Evolutionary conservation across 2,329 filamentous ascomycete species (phyloP).

Genomic region (Lasiodiplodia hormozganensis): DNA sequence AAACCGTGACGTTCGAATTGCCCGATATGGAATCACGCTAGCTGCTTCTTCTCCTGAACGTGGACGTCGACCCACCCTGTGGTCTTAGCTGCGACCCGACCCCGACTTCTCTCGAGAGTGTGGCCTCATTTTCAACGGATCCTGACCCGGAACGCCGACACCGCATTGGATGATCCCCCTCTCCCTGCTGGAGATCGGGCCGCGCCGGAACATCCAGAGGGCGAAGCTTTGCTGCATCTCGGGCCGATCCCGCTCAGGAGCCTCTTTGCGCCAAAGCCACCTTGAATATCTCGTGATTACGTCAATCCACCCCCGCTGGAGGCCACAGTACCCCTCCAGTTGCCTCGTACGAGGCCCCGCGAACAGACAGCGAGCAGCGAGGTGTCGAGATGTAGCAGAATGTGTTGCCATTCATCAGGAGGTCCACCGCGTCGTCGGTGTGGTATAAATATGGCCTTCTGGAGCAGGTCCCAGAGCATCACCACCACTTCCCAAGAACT

Average conservation of each 20-base stretch:
- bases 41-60: neutral
- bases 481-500: neutral
- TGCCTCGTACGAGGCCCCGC: conserved; percentile 15
- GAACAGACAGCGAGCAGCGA: conserved; percentile 4
- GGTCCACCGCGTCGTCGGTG: neutral
- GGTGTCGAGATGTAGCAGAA: neutral
- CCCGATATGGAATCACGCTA: neutral
- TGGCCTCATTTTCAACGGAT: conserved; percentile 22
- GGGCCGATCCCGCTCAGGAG: conserved; percentile 14
- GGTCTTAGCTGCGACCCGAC: neutral
- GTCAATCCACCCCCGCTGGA: conserved; percentile 9
- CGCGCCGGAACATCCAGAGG: neutral
- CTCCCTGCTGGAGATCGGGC: conserved; percentile 16
- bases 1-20: neutral
- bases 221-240: conserved; percentile 8
- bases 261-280: neutral
- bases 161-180: conserved; percentile 14
- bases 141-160: neutral
- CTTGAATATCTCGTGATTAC: conserved; percentile 14
- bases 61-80: neutral
- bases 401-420: neutral
- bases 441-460: neutral
- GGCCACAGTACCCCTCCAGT: neutral
- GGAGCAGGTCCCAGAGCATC: neutral
- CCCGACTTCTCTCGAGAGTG: conserved; percentile 22